Base-by-base conservation (phyloP, 164 flowering plant species). In the Cinnamomum micranthum region DNA sequence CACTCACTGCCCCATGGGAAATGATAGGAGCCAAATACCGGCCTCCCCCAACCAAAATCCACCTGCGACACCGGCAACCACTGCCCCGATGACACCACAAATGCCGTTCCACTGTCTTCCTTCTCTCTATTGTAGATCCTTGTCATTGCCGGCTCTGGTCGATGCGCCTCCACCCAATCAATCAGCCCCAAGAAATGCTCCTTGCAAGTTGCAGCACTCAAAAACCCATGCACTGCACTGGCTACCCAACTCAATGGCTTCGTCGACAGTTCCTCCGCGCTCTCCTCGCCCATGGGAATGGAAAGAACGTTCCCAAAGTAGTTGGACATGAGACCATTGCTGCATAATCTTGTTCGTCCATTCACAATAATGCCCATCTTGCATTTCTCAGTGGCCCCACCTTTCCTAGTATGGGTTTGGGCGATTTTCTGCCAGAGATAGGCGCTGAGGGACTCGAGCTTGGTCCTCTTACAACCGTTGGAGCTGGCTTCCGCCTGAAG, bases 291-390 rank as follows among this genome's bases (percentile, higher is more conserved):
- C 41, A 50, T 80, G 0, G 87, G 85, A 2, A 83, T 79, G 1
- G 87, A 82, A 2, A 85, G 66, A 14, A 85, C 82, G 70, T 85
- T 85, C 13, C 84, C 87, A 17, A 85, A 81, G 74, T 85, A 80
- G 23, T 50, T 52, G 7, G 47, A n/a, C 81, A 82, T 77, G 41
- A 33, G 31, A 15, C 10, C 28, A 20, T 33, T 33, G 69, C 19
- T 3, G n/a, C 55, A 41, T 4, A 74, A 20, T 65, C 80, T 62
- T 5, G 55, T 55, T 47, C 80, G 73, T 10, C 80, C 77, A 25
- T 73, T 76, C 6, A 73, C 80, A 2, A 78, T 71, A 5, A 73
- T 22, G 19, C 80, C 80, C 76, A 77, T 69, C 27, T 68, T 73
- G 60, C 73, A 31, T 70, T 71, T 17, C 1, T 52, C 4, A 14